Percentiles rank a stretch among this genome's conserved stretches.
phyloP scores from a whole-genome alignment of 768 basidiomycete genomes.

The Podaxis rugospora region DNA sequence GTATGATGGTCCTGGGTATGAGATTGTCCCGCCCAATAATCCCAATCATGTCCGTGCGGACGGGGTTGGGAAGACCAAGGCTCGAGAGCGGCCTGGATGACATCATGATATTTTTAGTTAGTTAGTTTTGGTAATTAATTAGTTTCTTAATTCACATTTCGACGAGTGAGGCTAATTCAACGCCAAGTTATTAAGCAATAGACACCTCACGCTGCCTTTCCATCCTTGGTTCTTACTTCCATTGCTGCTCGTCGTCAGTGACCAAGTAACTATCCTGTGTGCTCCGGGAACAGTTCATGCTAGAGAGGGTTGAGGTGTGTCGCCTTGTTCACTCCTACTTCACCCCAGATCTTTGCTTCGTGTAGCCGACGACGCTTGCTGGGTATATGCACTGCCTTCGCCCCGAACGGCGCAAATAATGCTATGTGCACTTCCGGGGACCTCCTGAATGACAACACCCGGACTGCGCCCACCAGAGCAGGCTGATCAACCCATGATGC shows the following conservation, averaged over 20 bases:
- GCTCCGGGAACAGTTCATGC: not conserved
- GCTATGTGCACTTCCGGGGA: not conserved
- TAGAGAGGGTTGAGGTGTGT: not conserved
- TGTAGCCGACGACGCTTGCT: not conserved
- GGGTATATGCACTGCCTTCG: not conserved
- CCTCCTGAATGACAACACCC: not conserved
- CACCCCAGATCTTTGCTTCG: not conserved
- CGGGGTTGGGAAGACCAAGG: constrained; percentile 17
- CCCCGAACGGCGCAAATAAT: not conserved
- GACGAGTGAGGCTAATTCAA: not conserved
- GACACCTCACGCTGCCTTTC: not conserved
- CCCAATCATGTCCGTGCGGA: constrained; percentile 17
- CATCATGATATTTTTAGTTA: constrained; percentile 5
- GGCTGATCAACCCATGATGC: constrained; percentile 5
- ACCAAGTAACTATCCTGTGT: not conserved
- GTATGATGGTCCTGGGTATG: constrained; percentile 22
- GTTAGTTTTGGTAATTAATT: constrained; percentile 2
- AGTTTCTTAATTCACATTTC: constrained; percentile 1
- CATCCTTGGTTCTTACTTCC: not conserved
- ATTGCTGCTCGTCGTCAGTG: not conserved
- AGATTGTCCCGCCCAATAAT: constrained; percentile 19
- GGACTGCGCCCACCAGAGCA: not conserved
- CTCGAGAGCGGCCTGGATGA: constrained; percentile 9
- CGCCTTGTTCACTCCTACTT: not conserved
- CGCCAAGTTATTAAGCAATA: not conserved